Conservation (phyloP, 345 rosid genomes). For the Acer saccharum region DNA sequence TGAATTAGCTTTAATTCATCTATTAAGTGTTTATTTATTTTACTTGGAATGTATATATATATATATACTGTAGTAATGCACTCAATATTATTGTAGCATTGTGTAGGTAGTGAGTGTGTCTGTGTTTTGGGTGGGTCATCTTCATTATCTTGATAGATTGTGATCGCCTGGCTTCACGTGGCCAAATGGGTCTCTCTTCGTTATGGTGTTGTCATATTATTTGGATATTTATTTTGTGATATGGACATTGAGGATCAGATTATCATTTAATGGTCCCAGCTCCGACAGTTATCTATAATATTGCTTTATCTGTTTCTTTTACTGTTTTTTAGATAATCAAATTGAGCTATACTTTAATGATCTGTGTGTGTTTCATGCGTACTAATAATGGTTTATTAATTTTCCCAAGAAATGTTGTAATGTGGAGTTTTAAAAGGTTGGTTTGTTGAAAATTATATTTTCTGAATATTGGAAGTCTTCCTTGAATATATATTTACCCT, state of each 20-base stretch:
- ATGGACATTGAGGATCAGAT: neutral
- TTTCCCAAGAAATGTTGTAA: neutral
- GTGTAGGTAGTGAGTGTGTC: neutral
- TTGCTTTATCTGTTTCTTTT: neutral
- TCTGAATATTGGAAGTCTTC: too few relatives aligned
- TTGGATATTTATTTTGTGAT: neutral
- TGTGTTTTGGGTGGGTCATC: neutral
- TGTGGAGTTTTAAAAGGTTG: neutral
- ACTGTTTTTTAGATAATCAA: neutral
- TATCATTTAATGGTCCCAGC: conserved; percentile 2
- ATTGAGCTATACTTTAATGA: neutral
- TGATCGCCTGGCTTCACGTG: conserved; percentile 13
- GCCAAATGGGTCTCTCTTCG: conserved; percentile 17
- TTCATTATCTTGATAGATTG: conserved; percentile 14
- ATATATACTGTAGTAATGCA: neutral
- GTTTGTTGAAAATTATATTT: neutral
- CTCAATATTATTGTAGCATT: neutral
- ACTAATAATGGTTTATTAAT: neutral
- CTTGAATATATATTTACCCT: neutral
- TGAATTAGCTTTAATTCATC: neutral
- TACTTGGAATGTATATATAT: neutral
- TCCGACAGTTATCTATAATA: neutral
- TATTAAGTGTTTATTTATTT: neutral
- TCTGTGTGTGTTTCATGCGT: neutral
- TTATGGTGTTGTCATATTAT: conserved; percentile 1